Percentiles rank a stretch among this genome's conserved stretches.
Evolutionary conservation across 2,329 filamentous ascomycete genomes (phyloP).

Genomic region (Aspergillus carbonarius): DNA sequence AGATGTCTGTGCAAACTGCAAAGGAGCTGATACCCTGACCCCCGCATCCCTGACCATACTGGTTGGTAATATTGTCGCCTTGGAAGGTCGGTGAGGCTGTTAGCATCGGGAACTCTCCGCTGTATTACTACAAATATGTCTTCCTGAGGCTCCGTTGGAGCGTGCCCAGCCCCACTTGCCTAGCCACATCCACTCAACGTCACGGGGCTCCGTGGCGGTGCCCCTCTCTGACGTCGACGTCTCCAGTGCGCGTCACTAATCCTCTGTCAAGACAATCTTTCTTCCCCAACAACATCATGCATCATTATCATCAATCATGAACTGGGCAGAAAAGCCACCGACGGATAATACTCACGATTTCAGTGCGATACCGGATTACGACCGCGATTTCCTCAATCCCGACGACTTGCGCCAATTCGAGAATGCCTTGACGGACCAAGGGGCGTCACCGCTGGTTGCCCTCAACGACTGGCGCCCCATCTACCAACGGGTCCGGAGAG

Average conservation of each 20-base stretch:
- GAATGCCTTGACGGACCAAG: slow-evolving; percentile 77
- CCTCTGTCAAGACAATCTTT: not conserved
- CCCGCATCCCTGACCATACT: not conserved
- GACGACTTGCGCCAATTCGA: slow-evolving; percentile 77
- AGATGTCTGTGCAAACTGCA: not conserved
- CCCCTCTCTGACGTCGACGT: slow-evolving; percentile 15
- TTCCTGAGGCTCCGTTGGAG: not conserved
- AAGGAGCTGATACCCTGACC: not conserved
- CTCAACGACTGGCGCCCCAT: slow-evolving; percentile 96
- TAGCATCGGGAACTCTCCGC: not conserved
- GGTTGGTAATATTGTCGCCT: not conserved
- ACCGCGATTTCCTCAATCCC: slow-evolving; percentile 72
- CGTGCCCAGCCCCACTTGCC: not conserved
- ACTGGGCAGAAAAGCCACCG: slow-evolving; percentile 26
- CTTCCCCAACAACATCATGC: slow-evolving; percentile 19
- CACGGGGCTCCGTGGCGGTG: not conserved
- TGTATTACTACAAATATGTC: not conserved
- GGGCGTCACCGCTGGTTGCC: slow-evolving; percentile 75
- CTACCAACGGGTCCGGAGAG: slow-evolving; percentile 64
- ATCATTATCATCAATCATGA: slow-evolving; percentile 28
- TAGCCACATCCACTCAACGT: not conserved
- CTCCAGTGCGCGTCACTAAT: slow-evolving; percentile 9
- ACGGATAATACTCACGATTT: slow-evolving; percentile 63
- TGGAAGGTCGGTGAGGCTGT: not conserved
- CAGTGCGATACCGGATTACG: slow-evolving; percentile 71